These are phyloP conservation scores for Colletotrichum orbiculare DNA, from an alignment of 2,329 filamentous ascomycete species.

Conservation along the genomic window DNA sequence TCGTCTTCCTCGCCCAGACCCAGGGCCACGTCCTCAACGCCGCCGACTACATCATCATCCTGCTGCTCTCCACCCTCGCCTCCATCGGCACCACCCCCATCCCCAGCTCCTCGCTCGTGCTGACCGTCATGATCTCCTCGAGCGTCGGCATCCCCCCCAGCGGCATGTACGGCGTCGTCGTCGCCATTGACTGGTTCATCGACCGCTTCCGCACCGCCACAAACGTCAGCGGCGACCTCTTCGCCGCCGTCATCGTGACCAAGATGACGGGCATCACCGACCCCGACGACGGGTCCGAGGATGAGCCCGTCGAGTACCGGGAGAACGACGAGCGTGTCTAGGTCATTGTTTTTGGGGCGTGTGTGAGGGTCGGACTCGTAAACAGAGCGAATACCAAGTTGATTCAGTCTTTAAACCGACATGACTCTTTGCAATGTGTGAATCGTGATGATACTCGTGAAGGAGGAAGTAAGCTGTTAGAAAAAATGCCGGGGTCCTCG, in stretches of 20 bases:
- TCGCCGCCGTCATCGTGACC: slow-evolving; percentile 51
- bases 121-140: slow-evolving; percentile 62
- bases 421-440: background rate
- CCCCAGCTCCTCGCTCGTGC: slow-evolving; percentile 61
- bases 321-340: slow-evolving; percentile 32
- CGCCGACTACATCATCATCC: slow-evolving; percentile 60
- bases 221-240: slow-evolving; percentile 64
- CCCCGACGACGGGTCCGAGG: slow-evolving; percentile 33
- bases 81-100: slow-evolving; percentile 66
- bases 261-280: slow-evolving; percentile 52
- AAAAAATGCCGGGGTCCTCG: background rate
- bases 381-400: slow-evolving; percentile 23
- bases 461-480: background rate
- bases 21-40: slow-evolving; percentile 56
- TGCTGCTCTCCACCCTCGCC: slow-evolving; percentile 60
- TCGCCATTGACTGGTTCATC: slow-evolving; percentile 67
- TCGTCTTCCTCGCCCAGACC: slow-evolving; percentile 63
- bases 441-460: background rate
- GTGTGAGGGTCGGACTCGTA: background rate
- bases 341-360: background rate
- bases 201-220: slow-evolving; percentile 64
- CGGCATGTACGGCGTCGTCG: slow-evolving; percentile 63
- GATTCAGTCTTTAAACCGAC: background rate
- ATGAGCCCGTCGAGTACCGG: slow-evolving; percentile 13
- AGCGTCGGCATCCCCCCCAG: slow-evolving; percentile 57